Conservation (phyloP, 345 rosid genomes). For the Gossypium rotundifolium region DNA sequence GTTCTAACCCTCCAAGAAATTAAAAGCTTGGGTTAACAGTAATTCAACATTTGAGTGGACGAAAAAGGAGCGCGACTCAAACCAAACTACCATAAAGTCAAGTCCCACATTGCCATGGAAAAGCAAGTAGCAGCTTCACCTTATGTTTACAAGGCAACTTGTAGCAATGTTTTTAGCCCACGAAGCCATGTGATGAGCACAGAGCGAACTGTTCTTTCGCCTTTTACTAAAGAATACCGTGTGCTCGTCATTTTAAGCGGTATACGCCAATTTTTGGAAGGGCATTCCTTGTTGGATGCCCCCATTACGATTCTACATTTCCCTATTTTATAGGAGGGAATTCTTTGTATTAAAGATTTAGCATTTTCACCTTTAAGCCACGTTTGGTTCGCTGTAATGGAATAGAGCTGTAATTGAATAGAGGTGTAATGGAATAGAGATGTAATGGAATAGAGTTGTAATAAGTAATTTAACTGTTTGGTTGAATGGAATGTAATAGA, state of each 20-base stretch:
- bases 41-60: no score
- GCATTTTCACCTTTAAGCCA: no score
- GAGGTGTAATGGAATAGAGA: no score
- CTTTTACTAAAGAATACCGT: conserved; percentile 49
- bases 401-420: no score
- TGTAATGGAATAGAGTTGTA: no score
- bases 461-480: no score
- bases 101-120: background rate
- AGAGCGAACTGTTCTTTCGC: conserved; percentile 40
- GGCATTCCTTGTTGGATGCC: background rate
- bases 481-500: no score
- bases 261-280: background rate
- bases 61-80: background rate
- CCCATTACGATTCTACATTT: background rate
- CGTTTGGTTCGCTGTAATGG: no score
- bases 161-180: fast-evolving
- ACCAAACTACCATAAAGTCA: background rate
- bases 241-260: conserved; percentile 3
- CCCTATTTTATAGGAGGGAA: no score
- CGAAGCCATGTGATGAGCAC: conserved; percentile 18
- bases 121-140: background rate
- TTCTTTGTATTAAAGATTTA: no score
- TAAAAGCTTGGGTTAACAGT: background rate
- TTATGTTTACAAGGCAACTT: background rate
- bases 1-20: no score